Conservation (phyloP, 768 basidiomycete species). For the Hemileccinum impolitum region DNA sequence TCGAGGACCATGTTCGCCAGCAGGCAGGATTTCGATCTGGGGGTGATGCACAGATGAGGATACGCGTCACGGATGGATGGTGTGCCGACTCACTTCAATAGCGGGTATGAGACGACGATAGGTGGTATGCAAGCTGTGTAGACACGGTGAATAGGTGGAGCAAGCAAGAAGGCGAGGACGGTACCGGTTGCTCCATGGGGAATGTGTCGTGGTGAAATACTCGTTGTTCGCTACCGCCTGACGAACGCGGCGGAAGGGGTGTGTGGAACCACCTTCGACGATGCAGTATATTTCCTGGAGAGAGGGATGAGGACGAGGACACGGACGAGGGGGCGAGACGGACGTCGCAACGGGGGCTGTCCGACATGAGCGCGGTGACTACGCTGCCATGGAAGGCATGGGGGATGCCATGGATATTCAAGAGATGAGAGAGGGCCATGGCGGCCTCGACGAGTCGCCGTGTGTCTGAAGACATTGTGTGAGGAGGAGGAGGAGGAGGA, state of each 20-base stretch:
- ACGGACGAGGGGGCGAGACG: constrained; percentile 23
- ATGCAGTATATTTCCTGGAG: constrained; percentile 80
- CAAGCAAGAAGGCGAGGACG: not conserved
- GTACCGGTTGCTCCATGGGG: constrained; percentile 87
- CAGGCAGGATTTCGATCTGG: constrained; percentile 80
- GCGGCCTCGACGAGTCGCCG: constrained; percentile 77
- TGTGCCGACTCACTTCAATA: constrained; percentile 53
- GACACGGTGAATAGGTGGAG: constrained; percentile 9
- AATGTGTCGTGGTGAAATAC: constrained; percentile 63
- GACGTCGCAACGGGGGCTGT: constrained; percentile 63
- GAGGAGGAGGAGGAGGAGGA: constrained; percentile 17
- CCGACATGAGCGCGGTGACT: constrained; percentile 66
- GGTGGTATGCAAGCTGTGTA: constrained; percentile 62
- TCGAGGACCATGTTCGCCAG: constrained; percentile 79
- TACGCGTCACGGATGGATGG: not conserved
- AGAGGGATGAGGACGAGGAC: constrained; percentile 8
- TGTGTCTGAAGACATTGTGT: constrained; percentile 60
- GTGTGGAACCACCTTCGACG: constrained; percentile 68
- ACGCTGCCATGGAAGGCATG: constrained; percentile 83
- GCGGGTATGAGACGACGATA: constrained; percentile 76
- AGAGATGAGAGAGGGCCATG: constrained; percentile 63
- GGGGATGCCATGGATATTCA: constrained; percentile 54
- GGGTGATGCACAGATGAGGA: constrained; percentile 1
- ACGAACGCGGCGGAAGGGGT: constrained; percentile 78
- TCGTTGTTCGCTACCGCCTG: constrained; percentile 66